phyloP scores from a whole-genome alignment of 768 basidiomycete genomes.

The Podaxis carcinomalis region DNA sequence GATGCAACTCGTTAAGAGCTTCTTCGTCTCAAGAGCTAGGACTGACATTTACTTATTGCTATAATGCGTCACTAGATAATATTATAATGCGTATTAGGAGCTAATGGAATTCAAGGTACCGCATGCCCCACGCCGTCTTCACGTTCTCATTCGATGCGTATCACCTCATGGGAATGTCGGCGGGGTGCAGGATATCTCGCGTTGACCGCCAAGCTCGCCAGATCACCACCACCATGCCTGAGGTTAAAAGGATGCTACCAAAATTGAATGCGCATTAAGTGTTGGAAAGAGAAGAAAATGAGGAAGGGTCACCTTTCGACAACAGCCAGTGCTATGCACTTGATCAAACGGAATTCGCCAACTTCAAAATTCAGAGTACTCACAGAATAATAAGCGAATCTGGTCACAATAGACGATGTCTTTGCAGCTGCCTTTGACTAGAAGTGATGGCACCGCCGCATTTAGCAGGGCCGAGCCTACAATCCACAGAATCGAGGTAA shows the following conservation, averaged over 20 bases:
- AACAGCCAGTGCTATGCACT: slow-evolving; percentile 35
- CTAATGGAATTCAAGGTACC: neutral
- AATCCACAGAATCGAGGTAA: slow-evolving; percentile 61
- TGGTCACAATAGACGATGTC: slow-evolving; percentile 52
- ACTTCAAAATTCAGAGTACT: neutral
- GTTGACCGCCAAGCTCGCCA: slow-evolving; percentile 54
- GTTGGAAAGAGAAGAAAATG: neutral
- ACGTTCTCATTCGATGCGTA: neutral
- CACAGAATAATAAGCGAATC: slow-evolving; percentile 51
- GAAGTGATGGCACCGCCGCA: slow-evolving; percentile 40
- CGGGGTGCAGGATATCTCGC: slow-evolving; percentile 24
- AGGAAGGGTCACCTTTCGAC: slow-evolving; percentile 44
- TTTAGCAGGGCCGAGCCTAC: slow-evolving; percentile 50
- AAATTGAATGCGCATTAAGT: neutral
- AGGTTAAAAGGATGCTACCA: slow-evolving; percentile 40
- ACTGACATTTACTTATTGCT: neutral
- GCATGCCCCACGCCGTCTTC: too few relatives aligned
- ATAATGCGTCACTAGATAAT: neutral
- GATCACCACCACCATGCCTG: slow-evolving; percentile 39
- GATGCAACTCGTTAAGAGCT: too few relatives aligned
- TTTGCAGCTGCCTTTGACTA: slow-evolving; percentile 37
- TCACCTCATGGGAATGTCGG: neutral
- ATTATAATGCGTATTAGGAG: neutral
- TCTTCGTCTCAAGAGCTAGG: neutral
- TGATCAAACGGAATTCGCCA: slow-evolving; percentile 13